Evolutionary conservation across 495 filamentous ascomycete species (phyloP).

Genomic region (Chaetomidium leptoderma): DNA sequence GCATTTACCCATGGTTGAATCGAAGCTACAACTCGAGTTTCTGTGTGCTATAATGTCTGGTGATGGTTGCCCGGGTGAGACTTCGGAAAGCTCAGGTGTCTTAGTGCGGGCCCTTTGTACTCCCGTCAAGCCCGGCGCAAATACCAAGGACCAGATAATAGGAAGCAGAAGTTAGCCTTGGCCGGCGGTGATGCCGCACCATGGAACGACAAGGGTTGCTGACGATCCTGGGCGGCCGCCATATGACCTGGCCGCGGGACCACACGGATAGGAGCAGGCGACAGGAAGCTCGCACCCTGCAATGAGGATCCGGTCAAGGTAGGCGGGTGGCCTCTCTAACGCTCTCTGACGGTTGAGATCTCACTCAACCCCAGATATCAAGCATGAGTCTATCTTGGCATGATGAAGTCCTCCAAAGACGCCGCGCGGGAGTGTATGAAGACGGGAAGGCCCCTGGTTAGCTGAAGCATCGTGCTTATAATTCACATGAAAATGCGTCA

Average conservation of each 20-base stretch:
- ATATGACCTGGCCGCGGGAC: not conserved
- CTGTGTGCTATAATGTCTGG: not conserved
- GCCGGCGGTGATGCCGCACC: not conserved
- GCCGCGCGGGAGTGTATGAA: not conserved
- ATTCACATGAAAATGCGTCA: not conserved
- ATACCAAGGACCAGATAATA: not conserved
- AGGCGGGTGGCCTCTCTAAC: not conserved
- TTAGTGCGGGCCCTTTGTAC: not conserved
- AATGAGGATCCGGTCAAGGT: not conserved
- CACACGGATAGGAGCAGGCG: not conserved
- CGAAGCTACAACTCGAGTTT: not conserved
- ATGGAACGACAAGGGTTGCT: not conserved
- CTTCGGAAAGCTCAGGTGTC: not conserved
- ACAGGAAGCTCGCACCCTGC: not conserved
- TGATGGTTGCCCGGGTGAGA: not conserved
- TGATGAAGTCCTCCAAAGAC: not conserved
- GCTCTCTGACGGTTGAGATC: not conserved
- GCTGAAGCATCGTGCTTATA: slow-evolving; percentile 1
- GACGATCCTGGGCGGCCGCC: slow-evolving; percentile 1
- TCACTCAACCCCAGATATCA: not conserved
- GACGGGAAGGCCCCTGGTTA: not conserved
- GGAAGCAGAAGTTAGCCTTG: not conserved
- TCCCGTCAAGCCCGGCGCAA: not conserved
- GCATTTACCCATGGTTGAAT: not conserved
- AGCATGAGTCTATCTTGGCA: not conserved